Evolutionary conservation across 2,329 filamentous ascomycete species (phyloP), one percentile per base, ranked within the genome.

Genomic region (Diplodia intermedia): DNA sequence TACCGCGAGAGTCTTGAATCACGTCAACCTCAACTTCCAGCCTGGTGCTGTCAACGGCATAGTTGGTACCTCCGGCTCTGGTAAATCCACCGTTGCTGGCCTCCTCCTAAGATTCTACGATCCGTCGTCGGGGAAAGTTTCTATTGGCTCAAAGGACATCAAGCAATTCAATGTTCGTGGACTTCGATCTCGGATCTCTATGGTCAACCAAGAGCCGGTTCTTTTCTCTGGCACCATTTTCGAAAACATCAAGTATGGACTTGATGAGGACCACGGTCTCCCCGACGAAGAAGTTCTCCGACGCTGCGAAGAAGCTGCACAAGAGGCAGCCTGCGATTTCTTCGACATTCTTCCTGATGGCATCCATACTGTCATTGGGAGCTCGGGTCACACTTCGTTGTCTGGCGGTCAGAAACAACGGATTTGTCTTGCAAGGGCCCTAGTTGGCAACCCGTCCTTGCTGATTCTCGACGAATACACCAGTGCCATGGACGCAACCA

Each of bases 251-350:
- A 75, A 69, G 57, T 74, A 78, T 62, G 78, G 77, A 15, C 63
- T 77, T 11, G 77, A 75, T 53, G 77, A 79, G 43, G 20, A 84
- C 82, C 75, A 85, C 84, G 69, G 75, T 83, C 26, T 75, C 75
- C 2, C 76, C 83, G 3, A 82, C 81, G 49, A 83, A 86, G 2
- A 80, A 82, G 1, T 88, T 87, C 1, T 84, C 82, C 14, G 80
- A 84, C 50, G 83, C 85, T 40, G 85, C 86, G 1, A 85, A 83
- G 0, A 80, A 87, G 54, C 85, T 81, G 9, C 89, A 91, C 56
- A 88, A 55, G 83, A 89, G 70, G 85, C 87, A 65, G 90, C 90
- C 0, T 91, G 89, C 77, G 88, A 91, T 31, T 79, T 79, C 67
- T 69, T 79, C 15, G 73, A 74, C 26, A 71, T 73, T 23, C 73